These are phyloP conservation scores for Sabuloglossum arenarium DNA, from an alignment of 495 filamentous ascomycete species.

Conservation along the genomic window DNA sequence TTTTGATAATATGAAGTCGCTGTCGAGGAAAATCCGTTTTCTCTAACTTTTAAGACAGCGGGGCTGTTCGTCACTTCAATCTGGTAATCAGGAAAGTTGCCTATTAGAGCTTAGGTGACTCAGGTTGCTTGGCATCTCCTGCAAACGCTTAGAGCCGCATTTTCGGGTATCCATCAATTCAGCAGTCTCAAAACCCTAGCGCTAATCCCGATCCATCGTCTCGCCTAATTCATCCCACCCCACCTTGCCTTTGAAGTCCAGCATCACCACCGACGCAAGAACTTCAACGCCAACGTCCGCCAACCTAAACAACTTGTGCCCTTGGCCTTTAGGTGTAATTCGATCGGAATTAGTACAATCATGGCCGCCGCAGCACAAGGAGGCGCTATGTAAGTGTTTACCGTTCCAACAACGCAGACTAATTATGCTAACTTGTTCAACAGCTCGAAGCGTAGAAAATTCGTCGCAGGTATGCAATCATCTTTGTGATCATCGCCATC, in stretches of 20 bases:
- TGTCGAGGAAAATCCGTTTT: no score
- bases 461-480: conserved; percentile 46
- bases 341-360: conserved; percentile 16
- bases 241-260: not conserved
- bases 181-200: conserved; percentile 1
- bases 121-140: not conserved
- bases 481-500: not conserved
- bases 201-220: not conserved
- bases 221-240: conserved; percentile 1
- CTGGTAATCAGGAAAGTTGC: not conserved
- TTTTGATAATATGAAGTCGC: no score
- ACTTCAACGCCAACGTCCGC: not conserved
- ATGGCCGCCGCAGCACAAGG: conserved; percentile 41
- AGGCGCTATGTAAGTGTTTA: conserved; percentile 35
- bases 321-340: conserved; percentile 3
- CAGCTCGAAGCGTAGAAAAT: conserved; percentile 97
- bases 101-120: not conserved
- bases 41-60: not conserved
- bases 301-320: conserved; percentile 2
- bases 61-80: not conserved
- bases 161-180: not conserved
- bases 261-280: not conserved
- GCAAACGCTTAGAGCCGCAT: not conserved
- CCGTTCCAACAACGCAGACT: not conserved
- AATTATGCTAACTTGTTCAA: conserved; percentile 6